Base-by-base conservation (phyloP, 2,329 filamentous ascomycete species). In the Zasmidium cellare region DNA sequence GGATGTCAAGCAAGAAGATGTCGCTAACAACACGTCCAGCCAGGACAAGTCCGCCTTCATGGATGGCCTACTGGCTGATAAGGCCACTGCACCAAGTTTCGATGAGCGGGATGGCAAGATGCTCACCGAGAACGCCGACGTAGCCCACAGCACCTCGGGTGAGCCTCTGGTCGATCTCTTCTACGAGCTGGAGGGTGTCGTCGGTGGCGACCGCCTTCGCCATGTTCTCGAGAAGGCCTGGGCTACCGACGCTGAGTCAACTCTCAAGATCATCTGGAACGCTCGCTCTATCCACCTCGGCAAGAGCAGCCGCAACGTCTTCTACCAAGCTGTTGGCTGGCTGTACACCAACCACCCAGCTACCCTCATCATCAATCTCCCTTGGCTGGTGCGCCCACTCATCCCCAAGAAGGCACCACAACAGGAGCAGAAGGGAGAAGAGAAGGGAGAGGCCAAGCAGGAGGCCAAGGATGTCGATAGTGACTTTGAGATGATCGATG, bases 221-320 rank as follows among this genome's bases (percentile, higher is more conserved):
- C 65, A 74, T 12, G 66, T 81, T 1, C 77, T 86, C 25, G 67
- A 78, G 2, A 58, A 69, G 2, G 79, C 83, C 1, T 87, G 84
- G 84, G 64, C 68, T 1, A 67, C 72, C 1, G 80, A 85, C 58
- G 60, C 79, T 0, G 64, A 79, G 2, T 67, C 75, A 12, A 84
- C 83, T 0, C 75, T 86, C 25, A 84, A 84, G 66, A 77, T 86
- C 64, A 82, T 87, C 62, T 86, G 84, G 76, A 84, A 85, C 58
- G 72, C 79, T 0, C 78, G 84, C 9, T 84, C 82, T n/a, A 86
- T 86, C 50, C 84, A 86, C 57, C 71, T 86, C 0, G 84, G 84
- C 16, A 86, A 85, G 69, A 76, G 76, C 31, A 79, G 77, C 9
- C 76, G 75, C 20, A 56, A 67, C 2, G 73, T 72, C 1, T 82